Evolutionary conservation across 2,329 filamentous ascomycete genomes (phyloP).

Genomic region (Fusarium goolgardi): DNA sequence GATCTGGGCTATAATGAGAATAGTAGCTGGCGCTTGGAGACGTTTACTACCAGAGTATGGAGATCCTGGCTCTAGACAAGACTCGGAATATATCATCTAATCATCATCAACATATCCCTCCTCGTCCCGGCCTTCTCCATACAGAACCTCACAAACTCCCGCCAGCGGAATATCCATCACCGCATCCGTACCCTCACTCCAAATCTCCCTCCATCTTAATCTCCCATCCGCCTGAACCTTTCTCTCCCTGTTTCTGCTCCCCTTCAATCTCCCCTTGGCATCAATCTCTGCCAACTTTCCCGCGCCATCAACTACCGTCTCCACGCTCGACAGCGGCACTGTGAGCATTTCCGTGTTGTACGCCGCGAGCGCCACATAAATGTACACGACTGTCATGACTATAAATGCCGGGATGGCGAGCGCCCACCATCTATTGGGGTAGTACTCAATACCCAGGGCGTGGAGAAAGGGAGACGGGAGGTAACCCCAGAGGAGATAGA

Average conservation of each 20-base stretch:
- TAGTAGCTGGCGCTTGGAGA: constrained; percentile 7
- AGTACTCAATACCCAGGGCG: constrained; percentile 94
- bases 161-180: constrained; percentile 97
- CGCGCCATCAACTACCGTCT: constrained; percentile 92
- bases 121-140: constrained; percentile 69
- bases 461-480: constrained; percentile 92
- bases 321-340: constrained; percentile 79
- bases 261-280: constrained; percentile 67
- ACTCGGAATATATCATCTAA: not conserved
- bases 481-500: constrained; percentile 84
- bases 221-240: constrained; percentile 53
- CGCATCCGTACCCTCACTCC: constrained; percentile 94
- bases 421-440: constrained; percentile 97
- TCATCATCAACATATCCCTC: constrained; percentile 39
- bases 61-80: not conserved
- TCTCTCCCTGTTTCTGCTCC: constrained; percentile 52
- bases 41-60: constrained; percentile 4
- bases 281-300: constrained; percentile 88
- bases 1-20: constrained; percentile 17
- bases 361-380: constrained; percentile 89
- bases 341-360: constrained; percentile 95
- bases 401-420: constrained; percentile 91
- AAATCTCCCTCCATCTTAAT: constrained; percentile 81
- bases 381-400: constrained; percentile 88
- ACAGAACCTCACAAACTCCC: constrained; percentile 93